A percentile compares a stretch with the other conserved stretches of the same genome.
phyloP scores from a whole-genome alignment of 495 filamentous ascomycete genomes.

The Neurospora sublineolata region DNA sequence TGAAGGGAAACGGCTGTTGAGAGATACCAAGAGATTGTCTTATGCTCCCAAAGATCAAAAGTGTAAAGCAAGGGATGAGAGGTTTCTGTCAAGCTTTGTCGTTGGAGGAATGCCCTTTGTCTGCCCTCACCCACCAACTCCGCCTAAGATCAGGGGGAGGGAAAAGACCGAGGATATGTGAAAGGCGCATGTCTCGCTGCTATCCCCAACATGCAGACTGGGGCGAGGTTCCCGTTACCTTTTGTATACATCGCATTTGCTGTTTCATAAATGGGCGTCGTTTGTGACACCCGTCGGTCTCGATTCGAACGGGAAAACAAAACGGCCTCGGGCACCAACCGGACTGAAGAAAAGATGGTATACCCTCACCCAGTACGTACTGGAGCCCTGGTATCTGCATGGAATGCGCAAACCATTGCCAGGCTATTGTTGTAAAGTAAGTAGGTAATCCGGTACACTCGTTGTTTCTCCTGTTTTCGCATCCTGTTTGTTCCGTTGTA shows the following conservation, averaged over 20 bases:
- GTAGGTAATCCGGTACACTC: background rate
- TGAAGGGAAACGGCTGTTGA: background rate
- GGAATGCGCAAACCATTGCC: background rate
- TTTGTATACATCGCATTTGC: background rate
- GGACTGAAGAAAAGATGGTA: background rate
- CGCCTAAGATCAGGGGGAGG: background rate
- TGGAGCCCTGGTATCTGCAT: background rate
- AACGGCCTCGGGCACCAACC: background rate
- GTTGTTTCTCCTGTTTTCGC: background rate
- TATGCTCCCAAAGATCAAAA: background rate
- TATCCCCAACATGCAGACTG: background rate
- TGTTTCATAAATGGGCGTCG: background rate
- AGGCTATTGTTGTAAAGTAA: background rate
- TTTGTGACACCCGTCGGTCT: background rate
- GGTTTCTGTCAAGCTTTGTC: background rate
- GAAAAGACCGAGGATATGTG: background rate
- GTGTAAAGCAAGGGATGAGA: background rate
- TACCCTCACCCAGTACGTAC: background rate
- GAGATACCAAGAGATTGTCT: background rate
- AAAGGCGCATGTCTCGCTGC: background rate
- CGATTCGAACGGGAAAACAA: background rate
- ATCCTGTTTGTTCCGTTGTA: background rate
- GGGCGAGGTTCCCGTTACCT: background rate
- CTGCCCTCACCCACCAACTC: background rate
- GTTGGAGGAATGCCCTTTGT: background rate